A percentile compares a stretch with the other conserved stretches of the same genome.
Evolutionary conservation across 2,329 filamentous ascomycete species (phyloP).

Genomic region (Cadophora sp.): DNA sequence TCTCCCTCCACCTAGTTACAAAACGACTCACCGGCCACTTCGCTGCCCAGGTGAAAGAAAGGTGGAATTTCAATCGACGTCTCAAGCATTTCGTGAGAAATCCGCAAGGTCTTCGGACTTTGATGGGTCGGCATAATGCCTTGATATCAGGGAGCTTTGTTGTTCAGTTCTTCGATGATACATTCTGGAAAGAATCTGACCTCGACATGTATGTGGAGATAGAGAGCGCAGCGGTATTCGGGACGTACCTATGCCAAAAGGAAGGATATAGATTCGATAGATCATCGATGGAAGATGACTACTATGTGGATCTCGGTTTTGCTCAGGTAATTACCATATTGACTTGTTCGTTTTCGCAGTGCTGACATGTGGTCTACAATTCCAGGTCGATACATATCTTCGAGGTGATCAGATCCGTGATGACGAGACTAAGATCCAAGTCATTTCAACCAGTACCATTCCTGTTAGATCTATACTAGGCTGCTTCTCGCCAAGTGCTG

Average conservation of each 20-base stretch:
- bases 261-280: conserved; percentile 6
- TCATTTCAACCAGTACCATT: neutral
- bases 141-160: conserved; percentile 16
- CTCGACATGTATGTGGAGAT: conserved; percentile 24
- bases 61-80: conserved; percentile 23
- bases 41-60: neutral
- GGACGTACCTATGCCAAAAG: neutral
- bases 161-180: conserved; percentile 20
- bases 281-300: neutral
- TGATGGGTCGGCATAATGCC: conserved; percentile 17
- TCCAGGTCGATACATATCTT: neutral
- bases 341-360: neutral
- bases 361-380: neutral
- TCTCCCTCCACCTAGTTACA: neutral
- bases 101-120: conserved; percentile 13
- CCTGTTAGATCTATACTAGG: conserved; percentile 12
- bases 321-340: neutral
- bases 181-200: conserved; percentile 27
- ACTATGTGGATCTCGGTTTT: neutral
- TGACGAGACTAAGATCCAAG: neutral
- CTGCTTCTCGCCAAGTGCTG: conserved; percentile 17
- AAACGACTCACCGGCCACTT: neutral
- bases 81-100: conserved; percentile 22
- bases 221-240: neutral
- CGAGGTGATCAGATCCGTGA: neutral